A percentile compares a stretch with the other conserved stretches of the same genome.
These are phyloP conservation scores for Backusella sp. DNA, from an alignment of 192 early-diverging fungal genomes.

Conservation along the genomic window DNA sequence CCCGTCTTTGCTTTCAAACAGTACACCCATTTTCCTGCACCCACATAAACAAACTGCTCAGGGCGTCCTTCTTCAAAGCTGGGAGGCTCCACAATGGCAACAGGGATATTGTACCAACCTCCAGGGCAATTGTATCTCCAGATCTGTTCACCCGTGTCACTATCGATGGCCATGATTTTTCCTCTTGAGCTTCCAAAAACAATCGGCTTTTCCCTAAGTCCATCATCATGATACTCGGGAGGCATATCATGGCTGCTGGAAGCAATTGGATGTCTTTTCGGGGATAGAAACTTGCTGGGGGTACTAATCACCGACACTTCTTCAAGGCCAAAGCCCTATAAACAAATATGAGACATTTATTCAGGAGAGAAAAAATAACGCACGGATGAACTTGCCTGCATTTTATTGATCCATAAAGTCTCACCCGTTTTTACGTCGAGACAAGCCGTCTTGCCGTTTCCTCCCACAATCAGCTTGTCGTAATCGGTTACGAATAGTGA, in stretches of 20 bases:
- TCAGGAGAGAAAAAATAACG: neutral
- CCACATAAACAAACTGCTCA: slow-evolving; percentile 11
- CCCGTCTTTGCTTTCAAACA: slow-evolving; percentile 12
- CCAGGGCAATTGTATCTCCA: slow-evolving; percentile 29
- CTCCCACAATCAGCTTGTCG: neutral
- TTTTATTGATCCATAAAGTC: neutral
- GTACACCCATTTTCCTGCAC: slow-evolving; percentile 19
- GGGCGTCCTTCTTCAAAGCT: neutral
- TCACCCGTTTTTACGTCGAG: neutral
- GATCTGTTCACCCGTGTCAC: slow-evolving; percentile 5
- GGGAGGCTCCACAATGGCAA: slow-evolving; percentile 10
- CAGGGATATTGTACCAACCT: slow-evolving; percentile 23
- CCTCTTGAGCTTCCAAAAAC: slow-evolving; percentile 17
- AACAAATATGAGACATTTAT: neutral
- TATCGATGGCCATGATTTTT: slow-evolving; percentile 21
- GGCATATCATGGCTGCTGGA: neutral
- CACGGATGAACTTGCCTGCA: neutral
- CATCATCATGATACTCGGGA: neutral
- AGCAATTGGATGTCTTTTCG: neutral
- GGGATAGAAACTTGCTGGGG: neutral
- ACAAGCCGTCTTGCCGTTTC: neutral
- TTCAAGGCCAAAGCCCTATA: slow-evolving; percentile 3
- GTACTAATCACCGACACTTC: neutral
- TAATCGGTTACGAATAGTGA: slow-evolving; percentile 3
- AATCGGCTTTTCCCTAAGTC: neutral